Base-by-base conservation (phyloP, 2,329 filamentous ascomycete species). In the Alternaria dauci region DNA sequence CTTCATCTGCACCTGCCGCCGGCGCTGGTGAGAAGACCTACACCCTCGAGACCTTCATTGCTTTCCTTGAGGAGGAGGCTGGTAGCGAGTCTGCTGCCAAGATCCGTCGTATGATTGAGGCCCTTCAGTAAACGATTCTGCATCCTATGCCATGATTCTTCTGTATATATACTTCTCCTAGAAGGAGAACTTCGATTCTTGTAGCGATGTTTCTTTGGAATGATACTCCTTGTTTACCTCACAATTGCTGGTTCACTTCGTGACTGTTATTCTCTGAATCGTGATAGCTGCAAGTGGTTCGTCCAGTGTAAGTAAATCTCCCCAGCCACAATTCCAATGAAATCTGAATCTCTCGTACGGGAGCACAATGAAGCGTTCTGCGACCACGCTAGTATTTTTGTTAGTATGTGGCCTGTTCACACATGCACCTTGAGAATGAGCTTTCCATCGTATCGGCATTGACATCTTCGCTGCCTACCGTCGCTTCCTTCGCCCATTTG, bases 11-110 rank as follows among this genome's bases (percentile, higher is more conserved):
- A 11, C 44, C 61, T 8, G 47, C 55, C 7, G 58, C 55, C 8
- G 50, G 50, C 26, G 59, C 54, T 18, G 52, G 48, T 23, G 64
- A 69, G 62, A 65, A 69, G 62, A 65, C 55, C 9, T 69, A 62
- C 54, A 67, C 66, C 4, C 60, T 69, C 23, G 57, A 69, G 60
- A 58, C 63, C 12, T 65, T 65, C 47, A 65, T 65, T 54, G 57
- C 60, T 28, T 63, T 63, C 54, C 63, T 65, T 23, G 57, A 65
- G 47, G 9, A 65, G 52, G 60, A 65, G 39, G 55, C 60, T 32
- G 57, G 61, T 12, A 52, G n/a, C 42, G 60, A 39, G 12, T 58
- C 60, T 20, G 62, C 62, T 41, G 59, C 62, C 23, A 65, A 63
- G 55, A 62, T 65, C 28, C 62, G 62, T 23, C 62, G 62, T 18